Conservation (phyloP, 164 flowering plant genomes). For the Saururus chinensis region DNA sequence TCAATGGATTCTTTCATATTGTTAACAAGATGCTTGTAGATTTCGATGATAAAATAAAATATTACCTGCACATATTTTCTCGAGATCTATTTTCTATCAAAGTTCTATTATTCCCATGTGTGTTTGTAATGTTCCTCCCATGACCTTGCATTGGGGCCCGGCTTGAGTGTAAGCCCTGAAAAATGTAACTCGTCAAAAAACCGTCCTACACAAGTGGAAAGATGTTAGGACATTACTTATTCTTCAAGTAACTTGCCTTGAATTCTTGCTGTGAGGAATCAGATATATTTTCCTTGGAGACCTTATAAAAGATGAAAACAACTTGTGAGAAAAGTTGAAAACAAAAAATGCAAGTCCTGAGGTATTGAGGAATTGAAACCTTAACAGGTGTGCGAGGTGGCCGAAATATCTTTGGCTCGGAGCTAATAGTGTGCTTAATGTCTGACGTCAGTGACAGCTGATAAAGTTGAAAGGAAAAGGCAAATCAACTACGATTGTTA, state of each 20-base stretch:
- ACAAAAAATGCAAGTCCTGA: background rate
- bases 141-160: constrained; percentile 19
- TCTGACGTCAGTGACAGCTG: constrained; percentile 70
- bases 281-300: constrained; percentile 63
- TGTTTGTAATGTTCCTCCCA: constrained; percentile 20
- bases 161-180: constrained; percentile 12
- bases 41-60: too few species aligned
- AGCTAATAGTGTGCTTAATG: constrained; percentile 30
- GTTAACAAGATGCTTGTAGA: background rate
- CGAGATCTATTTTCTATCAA: constrained; percentile 18
- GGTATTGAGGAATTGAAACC: constrained; percentile 26
- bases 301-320: constrained; percentile 35
- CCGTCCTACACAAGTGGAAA: background rate
- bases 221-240: background rate
- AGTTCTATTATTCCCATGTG: constrained; percentile 19
- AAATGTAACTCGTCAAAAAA: background rate
- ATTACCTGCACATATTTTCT: constrained; percentile 24
- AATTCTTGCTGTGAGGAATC: constrained; percentile 29
- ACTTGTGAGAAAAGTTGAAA: constrained; percentile 2
- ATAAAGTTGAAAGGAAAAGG: constrained; percentile 1
- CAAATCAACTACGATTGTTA: background rate
- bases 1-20: too few species aligned
- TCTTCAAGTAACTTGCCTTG: constrained; percentile 30
- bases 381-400: constrained; percentile 16
- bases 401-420: constrained; percentile 24